These are phyloP conservation scores for Xylariaceae sp. DNA, from an alignment of 2,329 filamentous ascomycete genomes.

Conservation along the genomic window DNA sequence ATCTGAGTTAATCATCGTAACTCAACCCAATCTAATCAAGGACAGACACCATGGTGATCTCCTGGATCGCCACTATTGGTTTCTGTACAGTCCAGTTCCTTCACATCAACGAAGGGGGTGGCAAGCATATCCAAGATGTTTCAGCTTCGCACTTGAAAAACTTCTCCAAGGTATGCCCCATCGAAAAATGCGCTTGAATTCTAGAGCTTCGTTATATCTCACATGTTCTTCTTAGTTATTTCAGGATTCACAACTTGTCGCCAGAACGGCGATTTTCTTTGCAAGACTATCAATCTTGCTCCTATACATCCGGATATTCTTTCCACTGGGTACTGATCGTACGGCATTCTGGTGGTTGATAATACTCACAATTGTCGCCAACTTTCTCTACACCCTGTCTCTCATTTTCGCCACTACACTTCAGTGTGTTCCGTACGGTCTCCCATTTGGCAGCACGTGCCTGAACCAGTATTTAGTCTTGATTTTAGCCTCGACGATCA, in stretches of 20 bases:
- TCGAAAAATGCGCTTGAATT: conserved; percentile 1
- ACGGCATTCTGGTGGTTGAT: conserved; percentile 26
- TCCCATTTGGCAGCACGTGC: conserved; percentile 24
- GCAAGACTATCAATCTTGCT: conserved; percentile 25
- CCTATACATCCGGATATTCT: conserved; percentile 24
- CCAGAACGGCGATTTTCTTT: conserved; percentile 26
- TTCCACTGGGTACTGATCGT: conserved; percentile 14
- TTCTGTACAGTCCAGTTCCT: conserved; percentile 17
- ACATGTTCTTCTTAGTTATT: conserved; percentile 16
- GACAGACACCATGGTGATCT: conserved; percentile 20
- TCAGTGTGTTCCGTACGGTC: conserved; percentile 21
- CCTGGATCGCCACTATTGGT: conserved; percentile 20
- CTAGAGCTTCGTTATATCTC: conserved; percentile 3
- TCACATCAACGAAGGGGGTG: conserved; percentile 19
- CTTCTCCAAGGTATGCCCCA: conserved; percentile 12
- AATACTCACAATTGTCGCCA: conserved; percentile 22
- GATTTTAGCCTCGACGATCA: conserved; percentile 25
- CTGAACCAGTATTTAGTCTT: conserved; percentile 24
- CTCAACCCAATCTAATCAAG: not conserved
- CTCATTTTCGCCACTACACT: conserved; percentile 24
- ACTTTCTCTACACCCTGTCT: conserved; percentile 24
- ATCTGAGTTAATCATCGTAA: not conserved
- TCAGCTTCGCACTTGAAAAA: conserved; percentile 12
- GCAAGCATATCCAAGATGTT: conserved; percentile 21
- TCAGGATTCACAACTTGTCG: conserved; percentile 23